Evolutionary conservation across 2,329 filamentous ascomycete genomes (phyloP).

Genomic region (Botrytis cinerea): DNA sequence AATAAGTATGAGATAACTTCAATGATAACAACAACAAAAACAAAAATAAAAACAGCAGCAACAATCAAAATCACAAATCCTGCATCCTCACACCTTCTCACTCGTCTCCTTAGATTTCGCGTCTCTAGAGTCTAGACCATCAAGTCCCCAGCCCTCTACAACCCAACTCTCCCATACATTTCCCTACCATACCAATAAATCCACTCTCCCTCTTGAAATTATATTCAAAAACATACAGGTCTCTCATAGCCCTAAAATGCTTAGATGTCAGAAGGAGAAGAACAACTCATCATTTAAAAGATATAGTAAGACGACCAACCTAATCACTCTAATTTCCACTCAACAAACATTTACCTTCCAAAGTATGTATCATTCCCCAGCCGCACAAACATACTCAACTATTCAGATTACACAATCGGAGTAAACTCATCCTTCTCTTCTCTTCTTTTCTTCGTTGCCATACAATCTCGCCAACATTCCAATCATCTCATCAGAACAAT

Average conservation of each 20-base stretch:
- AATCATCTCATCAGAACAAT: not conserved
- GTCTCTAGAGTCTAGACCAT: not conserved
- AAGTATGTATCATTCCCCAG: not conserved
- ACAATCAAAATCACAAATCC: too few relatives aligned
- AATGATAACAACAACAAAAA: too few relatives aligned
- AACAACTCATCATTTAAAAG: too few relatives aligned
- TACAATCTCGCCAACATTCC: not conserved
- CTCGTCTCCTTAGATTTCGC: not conserved
- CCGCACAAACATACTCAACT: not conserved
- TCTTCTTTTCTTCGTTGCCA: not conserved
- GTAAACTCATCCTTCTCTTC: fast-evolving
- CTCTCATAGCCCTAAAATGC: not conserved
- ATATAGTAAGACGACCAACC: not conserved
- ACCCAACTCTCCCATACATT: too few relatives aligned
- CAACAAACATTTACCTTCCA: not conserved
- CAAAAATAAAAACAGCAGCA: too few relatives aligned
- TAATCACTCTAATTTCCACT: not conserved
- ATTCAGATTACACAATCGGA: not conserved
- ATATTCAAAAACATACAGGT: not conserved
- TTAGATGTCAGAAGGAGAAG: not conserved
- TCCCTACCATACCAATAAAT: not conserved
- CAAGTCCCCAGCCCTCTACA: not conserved
- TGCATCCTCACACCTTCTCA: not conserved
- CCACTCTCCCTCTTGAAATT: fast-evolving
- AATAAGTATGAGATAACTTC: not conserved